These are phyloP conservation scores for Achaetomiella virescens DNA, from an alignment of 495 filamentous ascomycete species.

Conservation along the genomic window DNA sequence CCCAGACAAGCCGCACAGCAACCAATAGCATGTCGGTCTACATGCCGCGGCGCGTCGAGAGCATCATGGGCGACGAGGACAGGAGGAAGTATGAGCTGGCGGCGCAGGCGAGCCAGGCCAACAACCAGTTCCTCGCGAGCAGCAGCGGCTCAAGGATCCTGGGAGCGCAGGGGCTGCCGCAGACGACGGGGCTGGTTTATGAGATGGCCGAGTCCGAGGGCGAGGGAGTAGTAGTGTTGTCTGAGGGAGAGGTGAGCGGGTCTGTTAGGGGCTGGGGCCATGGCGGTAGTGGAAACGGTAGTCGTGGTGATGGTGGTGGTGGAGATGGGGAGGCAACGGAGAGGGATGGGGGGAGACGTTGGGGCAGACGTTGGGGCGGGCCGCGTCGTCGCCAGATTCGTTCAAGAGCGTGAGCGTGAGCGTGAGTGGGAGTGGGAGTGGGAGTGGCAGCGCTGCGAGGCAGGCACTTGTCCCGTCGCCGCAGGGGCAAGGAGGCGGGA, in stretches of 20 bases:
- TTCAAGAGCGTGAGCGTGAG: too few species aligned
- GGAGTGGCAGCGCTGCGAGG: background rate
- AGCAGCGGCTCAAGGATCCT: too few species aligned
- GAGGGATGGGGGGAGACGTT: too few species aligned
- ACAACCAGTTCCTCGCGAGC: conserved; percentile 31
- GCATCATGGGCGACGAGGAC: conserved; percentile 75
- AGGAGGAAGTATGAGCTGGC: conserved; percentile 60
- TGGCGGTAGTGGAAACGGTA: too few species aligned
- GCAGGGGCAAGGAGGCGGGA: conserved; percentile 8
- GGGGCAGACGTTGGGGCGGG: too few species aligned
- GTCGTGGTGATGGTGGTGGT: too few species aligned
- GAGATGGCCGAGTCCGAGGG: conserved; percentile 44
- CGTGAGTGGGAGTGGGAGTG: too few species aligned
- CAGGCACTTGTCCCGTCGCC: conserved; percentile 14
- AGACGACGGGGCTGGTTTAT: conserved; percentile 45
- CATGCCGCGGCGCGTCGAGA: conserved; percentile 72
- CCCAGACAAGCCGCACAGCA: conserved; percentile 32
- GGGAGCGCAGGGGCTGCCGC: conserved; percentile 48
- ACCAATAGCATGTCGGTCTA: conserved; percentile 61
- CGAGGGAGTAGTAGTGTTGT: background rate
- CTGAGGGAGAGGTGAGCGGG: too few species aligned
- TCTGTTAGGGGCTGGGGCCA: too few species aligned
- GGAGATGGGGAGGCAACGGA: too few species aligned
- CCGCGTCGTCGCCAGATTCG: background rate
- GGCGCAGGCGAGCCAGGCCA: conserved; percentile 52